Evolutionary conservation across 371 early-diverging fungal species (phyloP), one percentile per base, ranked within the genome.

Genomic region (Umbelopsis sp.): DNA sequence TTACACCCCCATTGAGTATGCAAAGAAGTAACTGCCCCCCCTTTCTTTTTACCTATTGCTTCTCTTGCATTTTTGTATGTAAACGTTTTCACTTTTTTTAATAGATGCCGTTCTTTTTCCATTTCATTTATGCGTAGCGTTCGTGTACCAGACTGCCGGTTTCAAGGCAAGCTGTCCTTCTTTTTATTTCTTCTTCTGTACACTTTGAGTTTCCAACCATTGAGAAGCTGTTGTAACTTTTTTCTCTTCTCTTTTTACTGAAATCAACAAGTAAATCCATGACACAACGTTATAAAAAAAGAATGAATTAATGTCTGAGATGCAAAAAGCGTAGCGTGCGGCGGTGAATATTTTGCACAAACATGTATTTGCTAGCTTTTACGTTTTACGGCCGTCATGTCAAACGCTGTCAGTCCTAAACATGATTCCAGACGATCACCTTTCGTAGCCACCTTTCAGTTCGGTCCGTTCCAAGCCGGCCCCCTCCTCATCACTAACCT

Each of bases 181-280:
- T 57, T 35, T 35, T 57, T 18, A 16, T 35, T 57, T 35, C 35
- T 29, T 35, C 57, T 57, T 57, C 35, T 57, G 57, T 57, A 57
- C 57, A 57, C 57, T 57, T 57, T 57, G 22, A 25, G 57, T 57
- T 24, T 35, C 57, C 57, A 18, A 18, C n/a, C 18, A 25, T 35
- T 29, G 57, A 57, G 57, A 38, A 35, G 57, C 57, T 57, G 16
- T 35, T 57, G 57, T 57, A 57, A 57, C 57, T 57, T 57, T 53
- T 53, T 53, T 53, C 25, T 10, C 25, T 10, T 35, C 18, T 5
- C 25, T 14, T 35, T 22, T 57, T 51, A 22, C 25, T 29, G 14
- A 25, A 51, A n/a, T 41, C 12, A 5, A 18, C 6, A 57, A 57
- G 57, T 57, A 57, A 48, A 48, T n/a, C 20, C 48, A n/a, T 48